Evolutionary conservation across 2,329 filamentous ascomycete species (phyloP), one percentile per base, ranked within the genome.

Genomic region (Botrytis hyacinthi): DNA sequence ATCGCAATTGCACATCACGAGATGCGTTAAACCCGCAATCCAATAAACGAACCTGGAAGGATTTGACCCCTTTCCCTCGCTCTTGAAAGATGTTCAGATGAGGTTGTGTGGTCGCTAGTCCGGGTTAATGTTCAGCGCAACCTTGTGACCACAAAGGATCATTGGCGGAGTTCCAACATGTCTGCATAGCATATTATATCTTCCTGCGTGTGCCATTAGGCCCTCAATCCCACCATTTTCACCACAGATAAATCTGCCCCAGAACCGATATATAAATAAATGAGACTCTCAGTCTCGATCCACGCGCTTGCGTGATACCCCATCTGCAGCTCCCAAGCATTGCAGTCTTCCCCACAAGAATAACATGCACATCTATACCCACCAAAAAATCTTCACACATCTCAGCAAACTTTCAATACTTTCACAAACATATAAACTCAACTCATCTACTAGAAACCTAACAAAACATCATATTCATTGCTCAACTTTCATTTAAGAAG

Each of bases 401-500:
- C 22, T 54, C 16, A 20, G 22, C 9, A 14, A 20, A n/a, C 1
- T 10, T 20, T 40, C 12, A 42, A 48, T 9, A 68, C 8, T 42
- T 37, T 48, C 48, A 57, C 35, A 68, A 6, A 4, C 20, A 67
- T 57, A 5, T 7, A n/a, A 42, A 32, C 20, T 37, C 37, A 6
- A 26, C 3, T n/a, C 35, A 57, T 57, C 35, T 42, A 37, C 26
- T 29, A 12, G 14, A 8, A n/a, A 40, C 29, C 7, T 18, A 32
- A 57, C 9, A 42, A 68, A 54, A 42, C 29, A 57, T 62, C 60
- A 62, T 62, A 63, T 57, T 57, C 16, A 68, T 57, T 42, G 35
- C 66, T 68, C 48, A 2, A 54, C 46, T 57, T 57, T 57, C 26
- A 57, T 16, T 57, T 16, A 54, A 68, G 26, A 68, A 57, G 18